phyloP scores from a whole-genome alignment of 192 early-diverging fungal species.

The Podila epigama region DNA sequence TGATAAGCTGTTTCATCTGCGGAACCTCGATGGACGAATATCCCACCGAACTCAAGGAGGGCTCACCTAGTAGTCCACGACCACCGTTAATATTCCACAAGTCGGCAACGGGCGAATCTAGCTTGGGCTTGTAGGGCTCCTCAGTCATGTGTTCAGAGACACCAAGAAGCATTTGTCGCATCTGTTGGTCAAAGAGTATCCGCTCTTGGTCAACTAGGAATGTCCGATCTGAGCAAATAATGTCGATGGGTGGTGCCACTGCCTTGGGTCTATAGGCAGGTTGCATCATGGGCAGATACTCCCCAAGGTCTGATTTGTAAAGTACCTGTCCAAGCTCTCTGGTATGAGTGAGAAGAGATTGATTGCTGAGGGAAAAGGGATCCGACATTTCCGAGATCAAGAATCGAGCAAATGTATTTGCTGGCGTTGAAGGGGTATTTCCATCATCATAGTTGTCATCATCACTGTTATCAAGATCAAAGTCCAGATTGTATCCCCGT shows the following conservation, averaged over 20 bases:
- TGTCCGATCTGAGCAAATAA: conserved; percentile 68
- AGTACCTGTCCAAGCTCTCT: conserved; percentile 20
- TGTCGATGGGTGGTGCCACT: conserved; percentile 67
- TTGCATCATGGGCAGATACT: conserved; percentile 37
- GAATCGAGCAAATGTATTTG: conserved; percentile 54
- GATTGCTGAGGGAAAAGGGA: conserved; percentile 16
- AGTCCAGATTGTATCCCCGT: conserved; percentile 35
- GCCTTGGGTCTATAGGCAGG: conserved; percentile 63
- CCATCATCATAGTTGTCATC: background rate
- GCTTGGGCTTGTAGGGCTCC: background rate
- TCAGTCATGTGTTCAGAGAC: conserved; percentile 35
- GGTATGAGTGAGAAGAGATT: conserved; percentile 20
- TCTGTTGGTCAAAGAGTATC: conserved; percentile 52
- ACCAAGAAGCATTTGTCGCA: conserved; percentile 52
- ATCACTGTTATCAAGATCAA: conserved; percentile 3
- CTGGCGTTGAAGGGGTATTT: conserved; percentile 37
- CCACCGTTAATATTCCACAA: conserved; percentile 33
- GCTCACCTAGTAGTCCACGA: conserved; percentile 52
- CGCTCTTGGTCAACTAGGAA: conserved; percentile 63
- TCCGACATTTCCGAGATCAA: conserved; percentile 45
- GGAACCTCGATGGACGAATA: conserved; percentile 47
- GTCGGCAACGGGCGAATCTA: conserved; percentile 22
- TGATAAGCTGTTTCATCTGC: conserved; percentile 74
- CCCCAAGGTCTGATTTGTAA: conserved; percentile 30
- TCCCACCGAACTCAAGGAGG: conserved; percentile 34